Evolutionary conservation across 2,329 filamentous ascomycete species (phyloP).

Genomic region (Teratosphaeria viscida): DNA sequence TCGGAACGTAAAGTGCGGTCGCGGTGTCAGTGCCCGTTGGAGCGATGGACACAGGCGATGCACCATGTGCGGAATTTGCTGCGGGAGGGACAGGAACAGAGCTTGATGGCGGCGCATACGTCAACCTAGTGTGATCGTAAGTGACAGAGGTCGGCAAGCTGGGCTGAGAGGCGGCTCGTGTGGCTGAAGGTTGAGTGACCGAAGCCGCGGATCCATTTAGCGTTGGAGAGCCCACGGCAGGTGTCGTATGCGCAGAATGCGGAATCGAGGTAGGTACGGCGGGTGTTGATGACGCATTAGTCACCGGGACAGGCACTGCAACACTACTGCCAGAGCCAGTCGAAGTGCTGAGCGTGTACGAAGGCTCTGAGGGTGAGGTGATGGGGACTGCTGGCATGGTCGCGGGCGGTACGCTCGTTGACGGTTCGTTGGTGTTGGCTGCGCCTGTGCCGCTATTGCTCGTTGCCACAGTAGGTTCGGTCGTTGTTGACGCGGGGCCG

Average conservation of each 20-base stretch:
- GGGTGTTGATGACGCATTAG: neutral
- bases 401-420: conserved; percentile 3
- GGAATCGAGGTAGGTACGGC: conserved; percentile 6
- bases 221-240: neutral
- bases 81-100: conserved; percentile 1
- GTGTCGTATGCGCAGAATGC: conserved; percentile 2
- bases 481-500: neutral
- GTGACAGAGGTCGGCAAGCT: neutral
- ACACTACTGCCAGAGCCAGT: neutral
- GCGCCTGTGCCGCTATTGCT: neutral
- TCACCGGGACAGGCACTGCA: neutral
- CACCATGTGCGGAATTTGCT: conserved; percentile 7
- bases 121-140: neutral
- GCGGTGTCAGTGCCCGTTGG: conserved; percentile 38
- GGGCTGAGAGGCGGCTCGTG: neutral
- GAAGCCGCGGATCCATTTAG: neutral
- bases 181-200: neutral
- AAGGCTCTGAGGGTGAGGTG: neutral
- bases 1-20: conserved; percentile 43
- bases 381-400: neutral
- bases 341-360: conserved; percentile 3
- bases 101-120: neutral
- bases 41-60: conserved; percentile 30
- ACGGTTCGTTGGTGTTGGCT: conserved; percentile 3
- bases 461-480: neutral